Conservation (phyloP, 1,284 basidiomycete genomes). For the Ceratobasidium sp. region DNA sequence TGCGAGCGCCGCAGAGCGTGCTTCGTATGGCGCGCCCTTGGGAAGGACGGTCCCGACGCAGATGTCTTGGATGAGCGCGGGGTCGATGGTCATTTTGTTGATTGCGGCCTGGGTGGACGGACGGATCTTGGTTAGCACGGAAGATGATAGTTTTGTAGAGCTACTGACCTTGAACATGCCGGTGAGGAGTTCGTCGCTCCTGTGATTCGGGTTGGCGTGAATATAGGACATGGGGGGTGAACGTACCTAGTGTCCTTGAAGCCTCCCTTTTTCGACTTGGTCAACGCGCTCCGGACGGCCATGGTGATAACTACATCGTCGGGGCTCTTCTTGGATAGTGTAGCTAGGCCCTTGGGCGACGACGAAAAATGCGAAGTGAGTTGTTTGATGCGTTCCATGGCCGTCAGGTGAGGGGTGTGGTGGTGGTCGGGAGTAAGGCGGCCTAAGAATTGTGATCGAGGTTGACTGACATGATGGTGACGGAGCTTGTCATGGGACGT, state of each 20-base stretch:
- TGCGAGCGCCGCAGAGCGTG: conserved; percentile 82
- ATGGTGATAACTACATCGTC: conserved; percentile 90
- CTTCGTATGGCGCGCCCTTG: conserved; percentile 88
- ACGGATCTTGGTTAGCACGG: conserved; percentile 13
- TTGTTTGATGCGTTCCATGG: conserved; percentile 70
- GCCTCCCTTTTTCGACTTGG: conserved; percentile 82
- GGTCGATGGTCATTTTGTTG: conserved; percentile 73
- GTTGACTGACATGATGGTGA: too few relatives aligned
- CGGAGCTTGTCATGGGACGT: conserved; percentile 41
- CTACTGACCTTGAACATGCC: conserved; percentile 77
- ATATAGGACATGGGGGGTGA: neutral
- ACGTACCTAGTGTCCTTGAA: conserved; percentile 68
- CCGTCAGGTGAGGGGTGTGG: neutral
- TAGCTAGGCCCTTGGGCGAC: conserved; percentile 60
- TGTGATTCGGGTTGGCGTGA: conserved; percentile 53
- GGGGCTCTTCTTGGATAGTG: conserved; percentile 71
- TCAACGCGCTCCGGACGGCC: conserved; percentile 83
- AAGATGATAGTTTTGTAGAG: neutral
- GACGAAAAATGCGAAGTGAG: conserved; percentile 71
- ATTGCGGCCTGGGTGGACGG: conserved; percentile 72
- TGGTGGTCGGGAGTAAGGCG: conserved; percentile 6
- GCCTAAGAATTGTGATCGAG: too few relatives aligned
- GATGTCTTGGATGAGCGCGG: conserved; percentile 80
- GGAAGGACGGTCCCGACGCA: conserved; percentile 74
- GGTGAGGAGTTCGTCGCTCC: conserved; percentile 80